Conservation (phyloP, 345 rosid genomes). For the Sonneratia alba region DNA sequence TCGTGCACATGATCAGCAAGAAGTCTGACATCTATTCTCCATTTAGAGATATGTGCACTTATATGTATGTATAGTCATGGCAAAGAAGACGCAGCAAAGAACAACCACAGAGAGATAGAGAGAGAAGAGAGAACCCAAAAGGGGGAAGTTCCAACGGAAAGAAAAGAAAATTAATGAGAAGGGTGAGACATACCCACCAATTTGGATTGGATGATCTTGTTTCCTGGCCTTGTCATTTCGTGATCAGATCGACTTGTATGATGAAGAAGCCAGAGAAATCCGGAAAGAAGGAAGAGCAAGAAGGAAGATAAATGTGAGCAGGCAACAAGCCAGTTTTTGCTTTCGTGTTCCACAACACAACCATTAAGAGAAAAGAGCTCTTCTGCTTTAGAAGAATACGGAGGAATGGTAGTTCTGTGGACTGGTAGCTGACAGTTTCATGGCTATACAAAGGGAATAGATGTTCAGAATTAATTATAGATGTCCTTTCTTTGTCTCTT, state of each 20-base stretch:
- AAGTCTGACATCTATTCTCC: neutral
- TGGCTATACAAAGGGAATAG: neutral
- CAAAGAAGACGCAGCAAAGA: too few relatives aligned
- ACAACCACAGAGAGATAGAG: too few relatives aligned
- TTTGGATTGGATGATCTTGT: conserved; percentile 66
- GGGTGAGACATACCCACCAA: conserved; percentile 45
- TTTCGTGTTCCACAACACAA: neutral
- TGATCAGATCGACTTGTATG: neutral
- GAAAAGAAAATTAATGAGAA: neutral
- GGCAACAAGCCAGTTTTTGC: neutral
- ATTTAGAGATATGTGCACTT: neutral
- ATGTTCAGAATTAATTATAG: neutral
- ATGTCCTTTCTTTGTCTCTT: neutral
- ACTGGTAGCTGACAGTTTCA: neutral
- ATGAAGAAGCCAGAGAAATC: neutral
- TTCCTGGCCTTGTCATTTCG: conserved; percentile 29
- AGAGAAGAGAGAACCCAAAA: too few relatives aligned
- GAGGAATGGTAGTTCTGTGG: conserved; percentile 4
- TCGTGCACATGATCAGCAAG: neutral
- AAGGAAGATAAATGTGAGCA: neutral
- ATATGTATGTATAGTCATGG: neutral
- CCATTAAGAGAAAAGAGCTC: neutral
- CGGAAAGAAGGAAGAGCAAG: too few relatives aligned
- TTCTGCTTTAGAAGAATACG: neutral
- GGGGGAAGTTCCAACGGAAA: too few relatives aligned